Conservation (phyloP, 2,329 filamentous ascomycete genomes). For the Neospermospora avenae region DNA sequence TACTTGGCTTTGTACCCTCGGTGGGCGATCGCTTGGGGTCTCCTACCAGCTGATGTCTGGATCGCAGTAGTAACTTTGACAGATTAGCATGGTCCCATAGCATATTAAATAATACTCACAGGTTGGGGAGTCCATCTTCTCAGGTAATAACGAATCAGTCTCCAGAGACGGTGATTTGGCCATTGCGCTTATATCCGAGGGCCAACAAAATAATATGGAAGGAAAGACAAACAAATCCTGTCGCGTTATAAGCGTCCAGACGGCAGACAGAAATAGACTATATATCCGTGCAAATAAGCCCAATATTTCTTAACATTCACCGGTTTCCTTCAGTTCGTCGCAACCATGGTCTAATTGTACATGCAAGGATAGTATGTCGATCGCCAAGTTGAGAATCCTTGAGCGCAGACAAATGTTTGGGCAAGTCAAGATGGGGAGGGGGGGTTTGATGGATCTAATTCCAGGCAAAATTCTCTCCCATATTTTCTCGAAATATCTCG, state of each 20-base stretch:
- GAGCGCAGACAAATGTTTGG: neutral
- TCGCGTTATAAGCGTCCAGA: neutral
- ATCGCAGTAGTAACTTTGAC: conserved; percentile 25
- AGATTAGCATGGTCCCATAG: neutral
- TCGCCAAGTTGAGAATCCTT: neutral
- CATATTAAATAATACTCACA: neutral
- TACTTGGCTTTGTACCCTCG: conserved; percentile 73
- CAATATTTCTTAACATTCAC: neutral
- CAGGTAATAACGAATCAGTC: conserved; percentile 12
- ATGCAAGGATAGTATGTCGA: neutral
- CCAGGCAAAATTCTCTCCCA: neutral
- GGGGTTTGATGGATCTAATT: neutral
- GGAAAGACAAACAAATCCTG: neutral
- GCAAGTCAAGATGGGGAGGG: neutral
- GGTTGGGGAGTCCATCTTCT: conserved; percentile 19
- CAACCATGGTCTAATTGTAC: neutral
- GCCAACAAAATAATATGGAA: neutral
- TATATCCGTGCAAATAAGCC: neutral
- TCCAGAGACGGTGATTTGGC: conserved; percentile 5
- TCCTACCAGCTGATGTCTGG: conserved; percentile 23
- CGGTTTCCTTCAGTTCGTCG: conserved; percentile 1
- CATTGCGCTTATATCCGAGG: conserved; percentile 5
- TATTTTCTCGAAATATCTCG: neutral
- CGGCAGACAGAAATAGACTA: neutral
- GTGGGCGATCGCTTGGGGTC: conserved; percentile 73